Base-by-base conservation (phyloP, 805 yeast species). In the Metahyphopichia silvanorum region DNA sequence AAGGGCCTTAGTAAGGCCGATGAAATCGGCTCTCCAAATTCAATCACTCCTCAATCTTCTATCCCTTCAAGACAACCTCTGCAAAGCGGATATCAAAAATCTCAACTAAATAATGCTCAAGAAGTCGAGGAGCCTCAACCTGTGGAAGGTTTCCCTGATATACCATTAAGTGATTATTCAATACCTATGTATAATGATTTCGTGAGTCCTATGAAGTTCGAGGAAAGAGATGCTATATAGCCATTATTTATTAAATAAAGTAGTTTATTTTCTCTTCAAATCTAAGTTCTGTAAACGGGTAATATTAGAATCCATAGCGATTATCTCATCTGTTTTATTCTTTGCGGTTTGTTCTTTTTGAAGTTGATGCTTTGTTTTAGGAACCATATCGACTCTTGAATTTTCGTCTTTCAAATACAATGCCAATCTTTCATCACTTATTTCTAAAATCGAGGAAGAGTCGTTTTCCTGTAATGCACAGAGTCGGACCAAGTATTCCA, bases 381-480 rank as follows among this genome's bases (percentile, higher is more conserved):
- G 60, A 9, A 50, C 37, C 13, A 47, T 32, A 12, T 31, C 27
- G 16, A 33, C 32, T 12, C 30, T 31, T 6, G 32, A 16, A 14
- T 57, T 58, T 37, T 80, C 86, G 43, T 83, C 86, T 28, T 74
- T 67, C 13, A 84, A 55, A 42, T 80, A 84, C 2, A 79, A 46
- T 3, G 78, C 56, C 8, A 84, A 57, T 21, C 81, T 67, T 50
- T 84, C 91, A 49, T 85, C 93, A n/a, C 71, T 69, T 7, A 78
- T 71, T 6, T 73, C 60, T 6, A 76, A 47, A 3, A 82, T 55
- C 1, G 79, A 64, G 16, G 51, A 58, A 39, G 75, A 77, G 44
- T 82, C 88, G 37, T 63, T 74, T 9, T 71, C 61, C 48, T 84
- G 88, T 11, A 83, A 55, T 0, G 80, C 75, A 10, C 74, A 54